Conservation (phyloP, 1,284 basidiomycete species). For the Microstroma glucosiphilum region DNA sequence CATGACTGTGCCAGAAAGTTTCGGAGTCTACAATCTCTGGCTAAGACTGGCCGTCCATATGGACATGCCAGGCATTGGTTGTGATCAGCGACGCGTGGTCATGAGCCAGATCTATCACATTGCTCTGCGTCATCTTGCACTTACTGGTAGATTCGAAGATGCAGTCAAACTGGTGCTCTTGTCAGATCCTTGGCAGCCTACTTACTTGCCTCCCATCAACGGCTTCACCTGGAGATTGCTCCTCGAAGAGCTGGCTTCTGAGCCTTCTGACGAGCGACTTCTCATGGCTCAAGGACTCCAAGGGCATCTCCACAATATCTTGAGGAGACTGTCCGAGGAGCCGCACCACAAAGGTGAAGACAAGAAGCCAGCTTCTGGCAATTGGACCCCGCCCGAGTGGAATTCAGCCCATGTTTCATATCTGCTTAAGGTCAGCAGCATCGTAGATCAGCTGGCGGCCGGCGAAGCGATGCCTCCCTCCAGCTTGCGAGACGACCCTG, state of each 20-base stretch:
- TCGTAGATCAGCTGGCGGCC: not conserved
- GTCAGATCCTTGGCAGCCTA: not conserved
- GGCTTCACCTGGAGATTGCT: not conserved
- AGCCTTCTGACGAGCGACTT: not conserved
- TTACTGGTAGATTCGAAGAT: not conserved
- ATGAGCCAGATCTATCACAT: not conserved
- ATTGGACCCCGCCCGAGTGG: not conserved
- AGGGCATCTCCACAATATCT: not conserved
- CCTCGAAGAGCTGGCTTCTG: not conserved
- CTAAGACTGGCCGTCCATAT: not conserved
- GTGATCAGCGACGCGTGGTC: not conserved
- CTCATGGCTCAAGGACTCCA: not conserved
- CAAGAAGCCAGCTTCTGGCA: not conserved
- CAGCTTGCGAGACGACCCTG: not conserved
- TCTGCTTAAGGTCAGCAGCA: not conserved
- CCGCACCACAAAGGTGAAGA: not conserved
- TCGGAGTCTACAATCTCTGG: not conserved
- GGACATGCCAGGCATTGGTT: not conserved
- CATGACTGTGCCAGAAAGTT: not conserved
- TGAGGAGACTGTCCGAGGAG: not conserved
- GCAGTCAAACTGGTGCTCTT: not conserved
- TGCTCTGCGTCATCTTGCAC: not conserved
- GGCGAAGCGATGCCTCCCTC: not conserved
- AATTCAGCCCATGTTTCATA: not conserved
- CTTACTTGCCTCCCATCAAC: not conserved